Conservation (phyloP, 306 rosid genomes). For the Trichosanthes truncata region DNA sequence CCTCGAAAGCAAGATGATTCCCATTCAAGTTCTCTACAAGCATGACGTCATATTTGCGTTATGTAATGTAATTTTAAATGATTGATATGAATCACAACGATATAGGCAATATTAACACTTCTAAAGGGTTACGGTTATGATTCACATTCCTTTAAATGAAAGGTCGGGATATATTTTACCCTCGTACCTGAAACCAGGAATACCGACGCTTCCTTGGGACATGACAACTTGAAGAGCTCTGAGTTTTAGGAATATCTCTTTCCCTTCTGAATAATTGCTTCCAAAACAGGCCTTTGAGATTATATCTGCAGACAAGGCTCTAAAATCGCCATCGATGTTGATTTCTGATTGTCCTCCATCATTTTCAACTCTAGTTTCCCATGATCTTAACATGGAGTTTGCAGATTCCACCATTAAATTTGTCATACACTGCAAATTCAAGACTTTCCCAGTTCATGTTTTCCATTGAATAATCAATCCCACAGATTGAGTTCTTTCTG, state of each 20-base stretch:
- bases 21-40: neutral
- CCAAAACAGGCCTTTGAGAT: conserved; percentile 63
- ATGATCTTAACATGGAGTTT: conserved; percentile 22
- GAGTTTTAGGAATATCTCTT: conserved; percentile 50
- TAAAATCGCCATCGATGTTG: conserved; percentile 34
- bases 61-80: neutral
- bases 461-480: neutral
- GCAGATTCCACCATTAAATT: conserved; percentile 51
- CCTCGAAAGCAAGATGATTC: neutral
- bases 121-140: neutral
- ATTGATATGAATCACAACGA: neutral
- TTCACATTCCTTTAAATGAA: neutral
- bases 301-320: conserved; percentile 51
- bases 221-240: conserved; percentile 42
- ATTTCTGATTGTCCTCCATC: conserved; percentile 35
- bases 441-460: neutral
- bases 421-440: conserved; percentile 44
- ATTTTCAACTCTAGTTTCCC: conserved; percentile 42
- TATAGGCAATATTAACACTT: neutral
- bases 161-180: neutral
- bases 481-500: neutral
- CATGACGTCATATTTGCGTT: neutral
- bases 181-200: conserved; percentile 48
- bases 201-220: conserved; percentile 29
- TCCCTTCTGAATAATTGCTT: conserved; percentile 49